Conservation (phyloP, 345 rosid genomes). For the Acer negundo region DNA sequence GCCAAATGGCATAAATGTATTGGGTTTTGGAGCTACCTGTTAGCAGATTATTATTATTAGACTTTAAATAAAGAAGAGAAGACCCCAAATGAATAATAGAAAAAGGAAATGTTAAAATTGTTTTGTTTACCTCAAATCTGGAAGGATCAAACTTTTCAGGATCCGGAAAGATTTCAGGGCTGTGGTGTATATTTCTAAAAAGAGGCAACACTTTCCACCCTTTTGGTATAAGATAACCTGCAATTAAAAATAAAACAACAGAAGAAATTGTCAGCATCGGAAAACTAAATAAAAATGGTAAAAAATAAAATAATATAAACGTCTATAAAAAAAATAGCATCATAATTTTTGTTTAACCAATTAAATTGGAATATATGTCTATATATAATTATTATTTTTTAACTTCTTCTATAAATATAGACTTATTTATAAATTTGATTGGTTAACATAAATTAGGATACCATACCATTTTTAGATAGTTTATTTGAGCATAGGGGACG, state of each 20-base stretch:
- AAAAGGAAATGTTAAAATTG: background rate
- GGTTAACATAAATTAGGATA: too few relatives aligned
- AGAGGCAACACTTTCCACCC: conserved; percentile 96
- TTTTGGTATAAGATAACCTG: conserved; percentile 88
- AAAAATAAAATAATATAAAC: background rate
- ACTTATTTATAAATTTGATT: fast-evolving
- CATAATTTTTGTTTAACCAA: too few relatives aligned
- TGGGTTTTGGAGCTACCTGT: conserved; percentile 81
- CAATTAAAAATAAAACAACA: background rate
- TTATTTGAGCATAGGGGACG: too few relatives aligned
- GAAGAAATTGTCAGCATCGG: background rate
- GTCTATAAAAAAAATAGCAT: too few relatives aligned
- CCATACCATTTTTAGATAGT: too few relatives aligned
- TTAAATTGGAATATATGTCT: too few relatives aligned
- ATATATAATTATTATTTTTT: too few relatives aligned
- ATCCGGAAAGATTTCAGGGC: conserved; percentile 59
- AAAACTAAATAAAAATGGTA: background rate
- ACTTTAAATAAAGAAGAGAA: background rate
- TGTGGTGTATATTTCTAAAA: conserved; percentile 88
- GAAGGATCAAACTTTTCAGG: conserved; percentile 83
- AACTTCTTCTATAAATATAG: too few relatives aligned
- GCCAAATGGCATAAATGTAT: conserved; percentile 92
- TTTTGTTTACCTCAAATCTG: conserved; percentile 68
- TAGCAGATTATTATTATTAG: background rate
- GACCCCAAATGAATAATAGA: background rate